Base-by-base conservation (phyloP, 1,284 basidiomycete species). In the Cutaneotrichosporon sp. region DNA sequence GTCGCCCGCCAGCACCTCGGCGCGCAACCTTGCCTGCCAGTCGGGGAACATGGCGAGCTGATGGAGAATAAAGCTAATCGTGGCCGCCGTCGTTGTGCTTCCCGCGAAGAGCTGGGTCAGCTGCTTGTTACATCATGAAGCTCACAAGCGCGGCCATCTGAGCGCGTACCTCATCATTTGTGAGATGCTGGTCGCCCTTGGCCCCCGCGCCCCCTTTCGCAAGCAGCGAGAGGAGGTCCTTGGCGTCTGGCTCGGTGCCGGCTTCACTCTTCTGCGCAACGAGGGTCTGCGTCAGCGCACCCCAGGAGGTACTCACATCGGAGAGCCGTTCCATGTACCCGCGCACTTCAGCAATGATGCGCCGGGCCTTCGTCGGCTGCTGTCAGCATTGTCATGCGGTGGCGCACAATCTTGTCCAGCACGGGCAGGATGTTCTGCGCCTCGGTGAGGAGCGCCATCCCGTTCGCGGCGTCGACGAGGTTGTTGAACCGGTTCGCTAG, bases 111-210 rank as follows among this genome's bases (percentile, higher is more conserved):
- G 73, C 75, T 77, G 54, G 7, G 14, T 46, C 45, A 46, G 22
- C 22, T 29, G 9, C 9, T 29, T 9, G 5, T 11, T 10, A 24
- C 22, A n/a, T 46, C 2, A 54, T 56, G 8, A 46, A 42, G 22
- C 75, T 59, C 47, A 92, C 83, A 72, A 92, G 89, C 0, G 88
- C 90, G 11, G 87, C 86, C 64, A 92, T 89, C 75, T 91, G 89
- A 62, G 84, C 88, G 27, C 88, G 79, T 2, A 89, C 85, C 69
- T 92, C 89, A 18, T 82, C 79, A 49, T 86, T 83, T 9, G 84
- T 83, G 81, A 92, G 83, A 25, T 82, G 81, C 71, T 89, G 84
- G 1, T 81, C 79, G 0, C 80, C 79, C 1, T 82, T 76, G 9
- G 82, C 73, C 2, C 84, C 81, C 63, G 84, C 74, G 69, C 86